Base-by-base conservation (phyloP, 202 grass and related monocot species). In the Schoenoplectus triqueter region DNA sequence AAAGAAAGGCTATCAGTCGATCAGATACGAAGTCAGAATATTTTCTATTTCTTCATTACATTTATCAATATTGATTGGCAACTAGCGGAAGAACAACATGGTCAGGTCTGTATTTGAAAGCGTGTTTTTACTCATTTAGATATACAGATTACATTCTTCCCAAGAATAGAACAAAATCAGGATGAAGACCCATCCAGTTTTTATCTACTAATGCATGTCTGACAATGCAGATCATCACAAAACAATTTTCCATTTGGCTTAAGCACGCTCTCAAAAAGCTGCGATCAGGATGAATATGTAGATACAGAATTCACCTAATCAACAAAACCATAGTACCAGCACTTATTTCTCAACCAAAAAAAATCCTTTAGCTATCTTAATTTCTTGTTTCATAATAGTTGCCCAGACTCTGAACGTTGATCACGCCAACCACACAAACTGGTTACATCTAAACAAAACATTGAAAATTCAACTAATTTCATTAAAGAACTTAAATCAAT, bases 1-100 rank as follows among this genome's bases (percentile, higher is more conserved):
- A 70, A 59, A 82, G 63, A 48, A 18, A 66, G 67, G 45, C 22
- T 48, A 86, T 52, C 19, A 13, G 11, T 20, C 84, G 64, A 68
- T 66, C 21, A 82, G 22, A 57, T 82, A 61, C 11, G 5, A 60
- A 60, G 22, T 78, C 74, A 3, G 13, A 78, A 49, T 7, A 66
- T n/a, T 60, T 41, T 39, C 10, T 31, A 76, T 54, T 76, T 56
- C 49, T 55, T 56, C 7, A 19, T 56, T 51, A 55, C 42, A 9
- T 56, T 76, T 76, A 56, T 76, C 8, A 6, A 56, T 76, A 76
- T 39, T 39, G 10, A 55, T 40, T 19, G 69, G 69, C 44, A 48
- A 72, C 69, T 72, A 19, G 41, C 18, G 45, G 6, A 48, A 54
- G 64, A 42, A 72, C 3, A 8, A 70, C 42, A 70, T 70, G 11